A percentile compares a stretch with the other conserved stretches of the same genome.
Evolutionary conservation across 331 rosid genomes (phyloP).

Genomic region (Spiraea crenata): DNA sequence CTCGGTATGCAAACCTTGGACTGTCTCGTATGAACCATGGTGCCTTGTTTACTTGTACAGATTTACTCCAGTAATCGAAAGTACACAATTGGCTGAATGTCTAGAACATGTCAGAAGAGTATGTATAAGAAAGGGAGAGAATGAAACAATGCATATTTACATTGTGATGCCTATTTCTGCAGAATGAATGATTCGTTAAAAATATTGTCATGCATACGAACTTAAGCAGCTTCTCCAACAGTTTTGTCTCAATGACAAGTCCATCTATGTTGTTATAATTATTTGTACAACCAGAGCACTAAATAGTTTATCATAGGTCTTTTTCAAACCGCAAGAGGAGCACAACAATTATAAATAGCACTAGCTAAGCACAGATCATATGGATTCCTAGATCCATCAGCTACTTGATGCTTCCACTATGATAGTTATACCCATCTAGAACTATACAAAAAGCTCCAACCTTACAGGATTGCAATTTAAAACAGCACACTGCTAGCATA

Average conservation of each 20-base stretch:
- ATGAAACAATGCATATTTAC: constrained; percentile 8
- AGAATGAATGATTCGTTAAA: not conserved
- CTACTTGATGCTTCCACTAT: not conserved
- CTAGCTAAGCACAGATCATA: not conserved
- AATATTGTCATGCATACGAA: not conserved
- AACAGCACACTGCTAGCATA: not conserved
- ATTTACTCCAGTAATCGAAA: constrained; percentile 70
- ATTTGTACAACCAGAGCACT: not conserved
- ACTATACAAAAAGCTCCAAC: not conserved
- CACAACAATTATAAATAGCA: not conserved
- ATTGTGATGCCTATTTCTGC: not conserved
- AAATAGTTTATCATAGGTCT: not conserved
- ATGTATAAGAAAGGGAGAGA: constrained; percentile 18
- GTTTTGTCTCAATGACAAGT: not conserved
- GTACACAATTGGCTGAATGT: constrained; percentile 95
- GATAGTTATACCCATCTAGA: not conserved
- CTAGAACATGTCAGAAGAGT: constrained; percentile 45
- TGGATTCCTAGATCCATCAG: not conserved
- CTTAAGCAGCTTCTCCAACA: not conserved
- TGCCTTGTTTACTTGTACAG: constrained; percentile 60
- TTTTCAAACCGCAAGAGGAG: not conserved
- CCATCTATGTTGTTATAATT: not conserved
- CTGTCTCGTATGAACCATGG: constrained; percentile 86
- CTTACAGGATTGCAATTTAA: not conserved
- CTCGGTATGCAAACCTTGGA: constrained; percentile 87